Percentiles rank a stretch among this genome's conserved stretches.
These are phyloP conservation scores for Solanum clarkiae DNA, from an alignment of 257 asterid species.

Conservation along the genomic window DNA sequence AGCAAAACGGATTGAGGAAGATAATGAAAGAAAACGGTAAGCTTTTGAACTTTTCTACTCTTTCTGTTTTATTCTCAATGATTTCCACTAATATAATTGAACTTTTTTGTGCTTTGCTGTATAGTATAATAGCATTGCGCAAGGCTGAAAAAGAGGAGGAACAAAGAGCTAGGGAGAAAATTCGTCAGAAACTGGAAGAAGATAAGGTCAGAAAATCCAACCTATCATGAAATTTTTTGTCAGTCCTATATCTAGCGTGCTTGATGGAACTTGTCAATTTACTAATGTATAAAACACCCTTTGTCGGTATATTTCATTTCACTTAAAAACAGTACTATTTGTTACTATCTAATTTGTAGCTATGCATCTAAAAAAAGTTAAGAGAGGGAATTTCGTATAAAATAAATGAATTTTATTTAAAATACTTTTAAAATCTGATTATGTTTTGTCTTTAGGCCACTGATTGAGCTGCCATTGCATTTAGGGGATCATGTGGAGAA, in stretches of 20 bases:
- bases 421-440: no score
- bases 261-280: background rate
- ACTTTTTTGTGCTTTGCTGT: background rate
- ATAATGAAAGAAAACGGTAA: constrained; percentile 96
- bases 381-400: background rate
- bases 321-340: background rate
- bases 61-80: background rate
- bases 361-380: background rate
- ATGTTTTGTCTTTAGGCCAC: background rate
- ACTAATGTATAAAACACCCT: background rate
- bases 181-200: constrained; percentile 93
- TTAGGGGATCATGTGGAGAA: background rate
- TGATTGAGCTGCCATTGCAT: background rate
- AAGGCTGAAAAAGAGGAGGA: constrained; percentile 99
- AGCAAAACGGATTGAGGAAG: constrained; percentile 96
- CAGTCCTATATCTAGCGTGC: background rate
- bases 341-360: background rate
- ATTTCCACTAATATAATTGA: background rate
- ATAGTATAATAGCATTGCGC: constrained; percentile 74
- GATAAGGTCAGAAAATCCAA: constrained; percentile 58
- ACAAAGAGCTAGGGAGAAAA: constrained; percentile 77
- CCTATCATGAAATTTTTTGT: background rate
- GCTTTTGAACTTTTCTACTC: constrained; percentile 9
- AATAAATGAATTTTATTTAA: no score
- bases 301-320: background rate